These are phyloP conservation scores for Beta lomatogona DNA, from an alignment of 179 eudicot species.

Conservation along the genomic window DNA sequence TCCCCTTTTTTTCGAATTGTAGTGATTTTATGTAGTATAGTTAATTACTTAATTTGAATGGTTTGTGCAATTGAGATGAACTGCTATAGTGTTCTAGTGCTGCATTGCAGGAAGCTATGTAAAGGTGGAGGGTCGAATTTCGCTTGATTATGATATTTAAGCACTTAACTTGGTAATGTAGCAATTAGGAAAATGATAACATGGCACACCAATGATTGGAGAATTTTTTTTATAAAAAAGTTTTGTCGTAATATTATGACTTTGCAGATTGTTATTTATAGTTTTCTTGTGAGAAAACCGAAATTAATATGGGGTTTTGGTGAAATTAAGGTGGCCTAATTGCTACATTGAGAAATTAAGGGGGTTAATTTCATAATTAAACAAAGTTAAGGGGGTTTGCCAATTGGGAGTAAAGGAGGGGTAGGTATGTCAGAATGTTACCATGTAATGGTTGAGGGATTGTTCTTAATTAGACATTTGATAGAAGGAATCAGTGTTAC, in stretches of 20 bases:
- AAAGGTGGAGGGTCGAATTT: background rate
- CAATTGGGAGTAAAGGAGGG: background rate
- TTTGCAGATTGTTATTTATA: too few species aligned
- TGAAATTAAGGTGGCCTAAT: too few species aligned
- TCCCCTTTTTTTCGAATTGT: background rate
- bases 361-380: too few species aligned
- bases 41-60: background rate
- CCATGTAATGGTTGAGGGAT: background rate
- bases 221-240: too few species aligned
- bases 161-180: too few species aligned
- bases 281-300: too few species aligned
- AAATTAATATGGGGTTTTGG: too few species aligned
- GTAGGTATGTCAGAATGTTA: background rate
- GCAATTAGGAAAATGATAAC: too few species aligned
- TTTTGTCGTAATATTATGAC: too few species aligned
- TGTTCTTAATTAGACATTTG: background rate
- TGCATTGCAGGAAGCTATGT: constrained; percentile 4
- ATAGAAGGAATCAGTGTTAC: background rate
- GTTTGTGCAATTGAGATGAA: background rate
- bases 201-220: too few species aligned
- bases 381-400: too few species aligned
- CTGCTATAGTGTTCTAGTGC: background rate
- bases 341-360: too few species aligned
- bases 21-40: background rate
- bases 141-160: background rate